Conservation (phyloP, 2,329 filamentous ascomycete species). For the Alternaria viburni region DNA sequence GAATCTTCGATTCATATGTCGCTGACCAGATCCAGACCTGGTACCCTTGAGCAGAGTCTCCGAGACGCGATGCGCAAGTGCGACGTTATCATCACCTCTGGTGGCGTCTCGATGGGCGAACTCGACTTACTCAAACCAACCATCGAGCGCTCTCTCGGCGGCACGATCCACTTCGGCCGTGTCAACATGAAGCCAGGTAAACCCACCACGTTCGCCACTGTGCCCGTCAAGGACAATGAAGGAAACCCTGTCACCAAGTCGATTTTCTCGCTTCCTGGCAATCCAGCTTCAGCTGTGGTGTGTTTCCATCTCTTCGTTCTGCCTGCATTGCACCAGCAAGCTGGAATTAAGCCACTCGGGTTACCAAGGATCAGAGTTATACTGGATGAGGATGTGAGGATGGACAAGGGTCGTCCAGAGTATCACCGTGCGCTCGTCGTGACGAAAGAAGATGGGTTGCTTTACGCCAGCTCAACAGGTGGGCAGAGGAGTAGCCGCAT, state of each 20-base stretch:
- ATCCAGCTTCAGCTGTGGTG: constrained; percentile 90
- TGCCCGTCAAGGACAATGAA: constrained; percentile 67
- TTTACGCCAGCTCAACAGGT: constrained; percentile 83
- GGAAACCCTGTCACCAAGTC: constrained; percentile 66
- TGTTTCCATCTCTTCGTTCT: constrained; percentile 95
- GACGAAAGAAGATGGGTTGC: constrained; percentile 66
- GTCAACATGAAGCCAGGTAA: constrained; percentile 99
- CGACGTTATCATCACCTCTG: constrained; percentile 88
- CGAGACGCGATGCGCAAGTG: constrained; percentile 74
- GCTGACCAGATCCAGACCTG: constrained; percentile 56
- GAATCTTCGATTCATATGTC: background rate
- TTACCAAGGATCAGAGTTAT: constrained; percentile 74
- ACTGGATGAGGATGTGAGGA: constrained; percentile 73
- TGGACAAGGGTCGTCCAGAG: constrained; percentile 80
- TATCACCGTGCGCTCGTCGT: constrained; percentile 86
- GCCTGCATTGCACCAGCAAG: constrained; percentile 78
- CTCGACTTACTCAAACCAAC: constrained; percentile 96
- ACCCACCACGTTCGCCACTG: constrained; percentile 93
- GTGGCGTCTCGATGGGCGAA: constrained; percentile 97
- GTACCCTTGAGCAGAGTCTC: constrained; percentile 76
- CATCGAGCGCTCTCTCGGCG: constrained; percentile 85
- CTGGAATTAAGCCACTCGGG: constrained; percentile 71
- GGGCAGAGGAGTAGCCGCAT: constrained; percentile 89
- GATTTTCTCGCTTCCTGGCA: constrained; percentile 91
- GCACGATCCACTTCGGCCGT: constrained; percentile 93